These are phyloP conservation scores for Talaromyces sp. DNA, from an alignment of 2,329 filamentous ascomycete species.

Conservation along the genomic window DNA sequence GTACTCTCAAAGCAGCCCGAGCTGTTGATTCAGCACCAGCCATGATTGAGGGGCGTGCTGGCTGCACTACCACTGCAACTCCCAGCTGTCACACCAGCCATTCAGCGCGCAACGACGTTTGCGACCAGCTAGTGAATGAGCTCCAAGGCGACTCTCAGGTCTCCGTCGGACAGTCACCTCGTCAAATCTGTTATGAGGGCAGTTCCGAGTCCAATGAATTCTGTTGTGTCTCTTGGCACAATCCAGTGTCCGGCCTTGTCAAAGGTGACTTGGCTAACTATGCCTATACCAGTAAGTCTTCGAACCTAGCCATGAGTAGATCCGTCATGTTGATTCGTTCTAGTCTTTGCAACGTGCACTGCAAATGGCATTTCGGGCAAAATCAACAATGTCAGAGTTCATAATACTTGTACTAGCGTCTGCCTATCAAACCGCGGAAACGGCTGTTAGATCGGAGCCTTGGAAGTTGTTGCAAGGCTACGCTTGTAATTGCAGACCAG, in stretches of 20 bases:
- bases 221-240: conserved; percentile 10
- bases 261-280: background rate
- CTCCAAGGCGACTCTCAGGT: background rate
- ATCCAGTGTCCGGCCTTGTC: background rate
- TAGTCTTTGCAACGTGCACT: background rate
- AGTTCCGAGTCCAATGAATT: background rate
- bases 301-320: background rate
- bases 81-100: background rate
- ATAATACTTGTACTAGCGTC: background rate
- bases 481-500: background rate
- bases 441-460: background rate
- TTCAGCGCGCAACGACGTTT: background rate
- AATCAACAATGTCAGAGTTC: background rate
- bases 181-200: conserved; percentile 8
- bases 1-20: background rate
- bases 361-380: conserved; percentile 4
- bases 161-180: background rate
- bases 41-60: background rate
- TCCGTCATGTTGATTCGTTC: background rate
- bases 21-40: background rate
- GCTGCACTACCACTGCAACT: background rate
- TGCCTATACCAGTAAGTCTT: conserved; percentile 2
- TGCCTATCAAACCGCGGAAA: background rate
- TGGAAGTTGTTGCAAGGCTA: background rate
- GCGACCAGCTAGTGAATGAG: background rate